Conservation (phyloP, 805 yeast species). For the Ogataea zsoltii region DNA sequence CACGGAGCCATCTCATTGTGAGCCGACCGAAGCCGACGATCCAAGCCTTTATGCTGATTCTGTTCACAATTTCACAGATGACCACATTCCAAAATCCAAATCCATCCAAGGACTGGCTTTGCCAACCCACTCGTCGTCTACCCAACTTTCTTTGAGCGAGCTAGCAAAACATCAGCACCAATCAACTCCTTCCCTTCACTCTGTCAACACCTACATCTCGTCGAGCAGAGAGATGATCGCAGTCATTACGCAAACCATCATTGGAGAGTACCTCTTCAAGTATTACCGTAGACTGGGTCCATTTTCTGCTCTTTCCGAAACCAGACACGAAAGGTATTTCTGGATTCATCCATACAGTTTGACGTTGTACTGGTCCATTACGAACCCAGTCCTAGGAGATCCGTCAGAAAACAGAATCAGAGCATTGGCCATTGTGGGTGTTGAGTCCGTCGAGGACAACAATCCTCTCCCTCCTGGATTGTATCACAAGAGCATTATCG, state of each 20-base stretch:
- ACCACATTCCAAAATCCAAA: slow-evolving; percentile 4
- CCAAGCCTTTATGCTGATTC: slow-evolving; percentile 16
- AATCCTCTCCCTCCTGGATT: slow-evolving; percentile 90
- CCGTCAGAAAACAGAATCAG: slow-evolving; percentile 67
- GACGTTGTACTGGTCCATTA: slow-evolving; percentile 85
- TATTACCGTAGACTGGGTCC: slow-evolving; percentile 80
- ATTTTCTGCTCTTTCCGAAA: slow-evolving; percentile 70
- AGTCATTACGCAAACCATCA: slow-evolving; percentile 87
- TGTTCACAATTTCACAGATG: slow-evolving; percentile 29
- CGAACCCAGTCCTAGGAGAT: slow-evolving; percentile 73
- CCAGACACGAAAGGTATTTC: slow-evolving; percentile 87
- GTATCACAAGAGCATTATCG: slow-evolving; percentile 78
- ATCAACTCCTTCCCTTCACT: slow-evolving; percentile 24
- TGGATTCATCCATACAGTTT: slow-evolving; percentile 96
- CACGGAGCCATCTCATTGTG: slow-evolving; percentile 6
- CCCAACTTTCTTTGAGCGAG: slow-evolving; percentile 15
- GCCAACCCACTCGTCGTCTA: slow-evolving; percentile 9
- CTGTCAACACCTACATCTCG: slow-evolving; percentile 62
- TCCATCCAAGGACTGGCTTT: slow-evolving; percentile 2
- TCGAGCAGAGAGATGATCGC: slow-evolving; percentile 75
- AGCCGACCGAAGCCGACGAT: slow-evolving; percentile 16
- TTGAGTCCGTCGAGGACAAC: slow-evolving; percentile 77
- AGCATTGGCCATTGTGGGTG: slow-evolving; percentile 77
- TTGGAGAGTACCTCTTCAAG: slow-evolving; percentile 88
- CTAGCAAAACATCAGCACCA: slow-evolving; percentile 19